A percentile compares a stretch with the other conserved stretches of the same genome.
phyloP scores from a whole-genome alignment of 2,329 filamentous ascomycete species.

The Rutstroemia sydowiana region DNA sequence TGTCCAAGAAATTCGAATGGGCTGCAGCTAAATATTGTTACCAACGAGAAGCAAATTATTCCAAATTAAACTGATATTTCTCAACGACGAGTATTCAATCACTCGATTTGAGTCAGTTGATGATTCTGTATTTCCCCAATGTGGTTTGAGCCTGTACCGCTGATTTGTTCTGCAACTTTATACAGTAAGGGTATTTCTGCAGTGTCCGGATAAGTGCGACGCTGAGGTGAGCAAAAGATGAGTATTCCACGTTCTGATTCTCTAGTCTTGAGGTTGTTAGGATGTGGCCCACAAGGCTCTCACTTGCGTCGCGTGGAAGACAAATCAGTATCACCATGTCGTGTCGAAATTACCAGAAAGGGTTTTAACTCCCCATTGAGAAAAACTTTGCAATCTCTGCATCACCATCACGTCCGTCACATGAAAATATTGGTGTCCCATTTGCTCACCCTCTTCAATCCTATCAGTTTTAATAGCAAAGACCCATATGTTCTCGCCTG shows the following conservation, averaged over 20 bases:
- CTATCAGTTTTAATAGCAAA: too few relatives aligned
- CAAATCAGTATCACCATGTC: not conserved
- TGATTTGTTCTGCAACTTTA: too few relatives aligned
- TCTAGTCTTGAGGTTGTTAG: not conserved
- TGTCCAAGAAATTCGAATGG: not conserved
- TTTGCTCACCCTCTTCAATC: too few relatives aligned
- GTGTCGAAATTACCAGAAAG: not conserved
- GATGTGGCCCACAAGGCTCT: not conserved
- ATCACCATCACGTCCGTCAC: not conserved
- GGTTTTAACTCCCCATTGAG: too few relatives aligned
- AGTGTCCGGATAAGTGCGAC: not conserved
- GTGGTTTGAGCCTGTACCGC: too few relatives aligned
- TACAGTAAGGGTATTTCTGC: too few relatives aligned
- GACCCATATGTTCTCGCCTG: not conserved
- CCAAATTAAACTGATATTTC: not conserved
- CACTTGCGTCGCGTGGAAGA: not conserved
- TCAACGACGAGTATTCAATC: not conserved
- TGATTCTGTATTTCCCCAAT: not conserved
- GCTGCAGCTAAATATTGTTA: not conserved
- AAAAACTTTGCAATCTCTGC: too few relatives aligned
- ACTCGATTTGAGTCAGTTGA: not conserved
- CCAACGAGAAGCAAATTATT: not conserved
- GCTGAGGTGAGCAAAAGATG: not conserved
- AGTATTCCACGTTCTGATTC: too few relatives aligned
- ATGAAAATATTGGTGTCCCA: not conserved